phyloP scores from a whole-genome alignment of 257 asterid species.

The Striga asiatica region DNA sequence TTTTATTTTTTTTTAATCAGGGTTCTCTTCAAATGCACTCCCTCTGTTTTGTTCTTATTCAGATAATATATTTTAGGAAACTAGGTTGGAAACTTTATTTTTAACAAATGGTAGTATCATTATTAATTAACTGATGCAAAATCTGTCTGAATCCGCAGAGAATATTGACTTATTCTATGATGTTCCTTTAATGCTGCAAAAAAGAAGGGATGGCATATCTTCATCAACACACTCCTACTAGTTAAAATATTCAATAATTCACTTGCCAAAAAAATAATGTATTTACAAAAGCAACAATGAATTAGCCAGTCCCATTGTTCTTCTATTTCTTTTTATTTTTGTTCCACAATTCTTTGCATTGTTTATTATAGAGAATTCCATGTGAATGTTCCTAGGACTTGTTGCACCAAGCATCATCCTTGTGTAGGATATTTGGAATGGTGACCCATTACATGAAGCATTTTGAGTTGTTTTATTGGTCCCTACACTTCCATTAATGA shows the following conservation, averaged over 20 bases:
- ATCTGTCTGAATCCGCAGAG: not conserved
- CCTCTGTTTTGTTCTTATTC: too few species aligned
- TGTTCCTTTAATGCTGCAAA: not conserved
- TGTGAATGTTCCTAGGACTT: constrained; percentile 27
- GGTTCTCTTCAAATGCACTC: too few species aligned
- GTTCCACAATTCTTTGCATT: constrained; percentile 4
- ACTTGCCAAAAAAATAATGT: not conserved
- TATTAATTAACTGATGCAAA: not conserved
- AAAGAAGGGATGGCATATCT: too few species aligned
- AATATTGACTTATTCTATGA: not conserved
- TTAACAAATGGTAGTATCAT: too few species aligned
- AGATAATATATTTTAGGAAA: too few species aligned
- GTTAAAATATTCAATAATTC: not conserved
- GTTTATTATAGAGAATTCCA: constrained; percentile 18
- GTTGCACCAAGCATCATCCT: constrained; percentile 5
- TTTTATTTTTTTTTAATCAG: too few species aligned
- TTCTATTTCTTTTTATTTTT: not conserved
- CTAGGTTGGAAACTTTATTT: too few species aligned
- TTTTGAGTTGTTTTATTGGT: constrained; percentile 25
- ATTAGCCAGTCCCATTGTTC: not conserved
- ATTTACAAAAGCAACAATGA: not conserved
- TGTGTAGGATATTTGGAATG: constrained; percentile 11
- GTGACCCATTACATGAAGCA: constrained; percentile 25
- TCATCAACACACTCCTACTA: not conserved
- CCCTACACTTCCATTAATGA: constrained; percentile 34